phyloP scores from a whole-genome alignment of 108 stramenopile genomes.

The Licmophora abbreviata region DNA sequence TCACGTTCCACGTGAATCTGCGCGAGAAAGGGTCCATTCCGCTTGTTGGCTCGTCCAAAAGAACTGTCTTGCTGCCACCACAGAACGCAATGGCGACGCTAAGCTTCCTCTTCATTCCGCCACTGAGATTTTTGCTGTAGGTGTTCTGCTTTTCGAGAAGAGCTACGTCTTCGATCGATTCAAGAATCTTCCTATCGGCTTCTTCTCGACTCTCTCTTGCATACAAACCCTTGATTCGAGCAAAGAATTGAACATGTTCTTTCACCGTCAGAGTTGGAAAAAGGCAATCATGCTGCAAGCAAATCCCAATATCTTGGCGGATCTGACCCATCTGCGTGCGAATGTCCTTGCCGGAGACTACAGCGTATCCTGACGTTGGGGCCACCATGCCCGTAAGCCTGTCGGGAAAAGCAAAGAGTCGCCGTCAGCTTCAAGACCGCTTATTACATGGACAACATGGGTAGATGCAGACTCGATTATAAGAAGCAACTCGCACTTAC shows the following conservation, averaged over 20 bases:
- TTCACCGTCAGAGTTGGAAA: constrained; percentile 80
- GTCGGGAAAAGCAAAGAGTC: constrained; percentile 77
- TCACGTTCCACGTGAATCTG: constrained; percentile 59
- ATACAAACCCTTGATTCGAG: constrained; percentile 69
- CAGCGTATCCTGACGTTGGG: constrained; percentile 79
- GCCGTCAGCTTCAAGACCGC: constrained; percentile 32
- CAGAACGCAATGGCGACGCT: constrained; percentile 86
- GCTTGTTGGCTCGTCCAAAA: constrained; percentile 67
- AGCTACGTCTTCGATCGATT: constrained; percentile 70
- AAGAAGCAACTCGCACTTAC: not conserved
- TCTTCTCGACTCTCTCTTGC: constrained; percentile 35
- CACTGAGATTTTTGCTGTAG: constrained; percentile 67
- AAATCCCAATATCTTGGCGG: constrained; percentile 81
- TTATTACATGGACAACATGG: too few species aligned
- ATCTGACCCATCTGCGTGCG: constrained; percentile 48
- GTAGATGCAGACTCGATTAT: too few species aligned
- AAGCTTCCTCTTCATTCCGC: constrained; percentile 87
- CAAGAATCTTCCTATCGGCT: constrained; percentile 42
- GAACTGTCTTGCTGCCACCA: constrained; percentile 47
- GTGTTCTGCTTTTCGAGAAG: constrained; percentile 63
- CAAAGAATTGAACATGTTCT: constrained; percentile 86
- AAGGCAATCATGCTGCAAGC: constrained; percentile 90
- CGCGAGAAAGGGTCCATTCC: constrained; percentile 75
- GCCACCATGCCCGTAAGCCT: constrained; percentile 92
- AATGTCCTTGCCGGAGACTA: constrained; percentile 74